Conservation (phyloP, 106 monocot species). For the Agapanthus africanus region DNA sequence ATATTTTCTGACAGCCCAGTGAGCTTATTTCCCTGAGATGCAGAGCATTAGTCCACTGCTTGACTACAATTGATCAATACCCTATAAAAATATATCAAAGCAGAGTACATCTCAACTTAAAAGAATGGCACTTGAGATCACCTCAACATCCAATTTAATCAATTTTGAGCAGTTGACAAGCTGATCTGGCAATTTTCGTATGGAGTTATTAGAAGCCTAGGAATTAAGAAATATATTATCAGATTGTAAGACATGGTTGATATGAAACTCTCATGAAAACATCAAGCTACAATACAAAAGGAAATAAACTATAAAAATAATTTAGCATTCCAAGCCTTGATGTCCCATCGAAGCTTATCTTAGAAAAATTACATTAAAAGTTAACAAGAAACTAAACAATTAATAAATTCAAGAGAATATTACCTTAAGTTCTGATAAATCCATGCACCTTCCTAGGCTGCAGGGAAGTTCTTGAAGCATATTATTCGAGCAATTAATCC, state of each 20-base stretch:
- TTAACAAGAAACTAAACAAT: not conserved
- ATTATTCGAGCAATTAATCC: constrained; percentile 92
- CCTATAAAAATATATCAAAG: not conserved
- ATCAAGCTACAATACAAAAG: not conserved
- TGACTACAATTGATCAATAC: not conserved
- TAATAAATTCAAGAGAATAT: not conserved
- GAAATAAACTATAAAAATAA: not conserved
- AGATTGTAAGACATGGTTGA: not conserved
- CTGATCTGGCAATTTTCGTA: constrained; percentile 59
- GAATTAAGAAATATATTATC: constrained; percentile 3
- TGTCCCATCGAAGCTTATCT: not conserved
- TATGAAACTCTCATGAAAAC: not conserved
- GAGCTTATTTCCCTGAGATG: constrained; percentile 76
- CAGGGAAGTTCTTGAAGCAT: constrained; percentile 65
- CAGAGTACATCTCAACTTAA: not conserved
- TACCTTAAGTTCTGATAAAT: constrained; percentile 87
- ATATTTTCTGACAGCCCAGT: constrained; percentile 50
- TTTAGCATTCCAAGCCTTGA: not conserved
- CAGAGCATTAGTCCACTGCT: constrained; percentile 2
- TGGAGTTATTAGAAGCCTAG: constrained; percentile 65
- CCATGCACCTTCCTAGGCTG: constrained; percentile 59
- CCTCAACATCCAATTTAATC: constrained; percentile 86
- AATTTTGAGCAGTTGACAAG: constrained; percentile 68
- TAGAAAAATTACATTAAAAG: not conserved
- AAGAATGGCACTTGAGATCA: constrained; percentile 15